Base-by-base conservation (phyloP, 768 basidiomycete genomes). In the Psilocybe tampanensis region DNA sequence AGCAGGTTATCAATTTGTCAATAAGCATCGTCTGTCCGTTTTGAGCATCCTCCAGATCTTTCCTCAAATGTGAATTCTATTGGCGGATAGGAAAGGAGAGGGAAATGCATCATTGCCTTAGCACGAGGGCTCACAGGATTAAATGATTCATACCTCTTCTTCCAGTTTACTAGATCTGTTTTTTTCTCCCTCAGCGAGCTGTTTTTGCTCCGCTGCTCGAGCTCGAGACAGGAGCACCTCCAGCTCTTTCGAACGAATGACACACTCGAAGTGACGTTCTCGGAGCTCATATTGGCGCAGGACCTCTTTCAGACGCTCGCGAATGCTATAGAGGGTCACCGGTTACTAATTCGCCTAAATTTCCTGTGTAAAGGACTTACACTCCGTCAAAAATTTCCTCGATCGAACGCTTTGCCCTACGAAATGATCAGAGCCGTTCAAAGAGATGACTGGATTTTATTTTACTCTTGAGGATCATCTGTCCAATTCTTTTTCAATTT, bases 261-360 rank as follows among this genome's bases (percentile, higher is more conserved):
- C 89, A 61, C 91, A 93, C 74, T 94, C 93, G 64, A 94, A 95
- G 77, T 95, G 93, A 68, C 86, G 87, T 75, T 95, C 93, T 58
- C 93, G 88, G 54, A 94, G 84, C 66, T 95, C 89, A 67, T 95
- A 95, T 67, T 94, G 92, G 22, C 86, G 85, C 43, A 95, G 83
- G 33, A 95, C 83, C 63, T 93, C 90, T 67, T 93, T 94, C 71
- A 95, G 78, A 47, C 93, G 86, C 72, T 92, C 90, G 32, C 90
- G 89, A 42, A 92, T 86, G 57, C 93, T 94, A 61, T 44, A 13
- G 57, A 34, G 52, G n/a, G n/a, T n/a, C n/a, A n/a, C n/a, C n/a
- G n/a, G n/a, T n/a, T n/a, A n/a, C n/a, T n/a, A n/a, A n/a, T n/a
- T n/a, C n/a, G n/a, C n/a, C n/a, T n/a, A n/a, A n/a, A n/a, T n/a